phyloP scores from a whole-genome alignment of 805 yeast genomes.

The Debaryomyces castellii region DNA sequence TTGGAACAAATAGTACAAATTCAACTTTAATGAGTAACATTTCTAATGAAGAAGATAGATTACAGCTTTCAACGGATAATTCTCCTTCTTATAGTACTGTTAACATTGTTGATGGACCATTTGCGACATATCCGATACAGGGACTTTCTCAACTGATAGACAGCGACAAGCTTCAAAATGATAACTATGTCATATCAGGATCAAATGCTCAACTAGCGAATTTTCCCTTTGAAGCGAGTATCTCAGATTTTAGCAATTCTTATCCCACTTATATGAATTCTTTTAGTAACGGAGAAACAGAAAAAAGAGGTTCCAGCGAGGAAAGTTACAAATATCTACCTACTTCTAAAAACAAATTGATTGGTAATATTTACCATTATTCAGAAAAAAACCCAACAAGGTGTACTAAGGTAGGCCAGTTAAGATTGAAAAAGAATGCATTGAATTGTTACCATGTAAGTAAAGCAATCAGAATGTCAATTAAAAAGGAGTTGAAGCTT shows the following conservation, averaged over 20 bases:
- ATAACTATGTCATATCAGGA: not conserved
- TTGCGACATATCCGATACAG: not conserved
- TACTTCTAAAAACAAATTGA: not conserved
- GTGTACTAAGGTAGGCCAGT: conserved; percentile 1
- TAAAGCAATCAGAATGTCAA: conserved; percentile 10
- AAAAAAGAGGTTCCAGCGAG: not conserved
- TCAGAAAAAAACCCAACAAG: not conserved
- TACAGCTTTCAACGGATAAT: not conserved
- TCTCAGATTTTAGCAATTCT: not conserved
- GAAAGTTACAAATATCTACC: not conserved
- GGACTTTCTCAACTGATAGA: not conserved
- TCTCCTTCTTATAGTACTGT: not conserved
- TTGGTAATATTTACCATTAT: conserved; percentile 6
- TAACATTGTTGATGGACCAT: not conserved
- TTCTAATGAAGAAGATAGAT: not conserved
- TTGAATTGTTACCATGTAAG: conserved; percentile 11
- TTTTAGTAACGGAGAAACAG: not conserved
- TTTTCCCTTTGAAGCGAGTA: not conserved
- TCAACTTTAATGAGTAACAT: not conserved
- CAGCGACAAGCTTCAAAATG: too few relatives aligned
- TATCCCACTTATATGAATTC: not conserved
- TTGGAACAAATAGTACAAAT: not conserved
- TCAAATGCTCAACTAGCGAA: not conserved
- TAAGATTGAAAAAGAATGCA: conserved; percentile 2
- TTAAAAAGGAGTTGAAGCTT: conserved; percentile 13